Conservation (phyloP, 257 asterid species). For the Gynochthodes officinalis region DNA sequence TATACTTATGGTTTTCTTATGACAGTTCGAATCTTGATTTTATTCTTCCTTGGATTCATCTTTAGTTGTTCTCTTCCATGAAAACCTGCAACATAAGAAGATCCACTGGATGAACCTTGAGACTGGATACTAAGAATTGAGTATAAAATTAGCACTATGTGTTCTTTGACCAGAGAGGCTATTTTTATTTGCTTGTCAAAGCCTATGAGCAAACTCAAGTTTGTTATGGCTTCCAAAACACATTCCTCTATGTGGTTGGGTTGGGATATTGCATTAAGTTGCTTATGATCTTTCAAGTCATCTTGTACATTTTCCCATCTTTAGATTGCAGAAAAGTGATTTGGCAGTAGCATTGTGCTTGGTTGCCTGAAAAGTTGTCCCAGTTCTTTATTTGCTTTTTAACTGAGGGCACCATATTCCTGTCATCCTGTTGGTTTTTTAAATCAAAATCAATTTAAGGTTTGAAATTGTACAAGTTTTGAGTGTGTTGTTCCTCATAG, state of each 20-base stretch:
- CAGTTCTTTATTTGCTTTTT: background rate
- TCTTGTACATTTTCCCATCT: conserved; percentile 8
- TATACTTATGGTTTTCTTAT: background rate
- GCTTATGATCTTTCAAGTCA: background rate
- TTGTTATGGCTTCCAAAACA: background rate
- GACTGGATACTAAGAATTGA: background rate
- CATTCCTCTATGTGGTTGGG: background rate
- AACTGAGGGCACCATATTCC: background rate
- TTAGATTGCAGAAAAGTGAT: background rate
- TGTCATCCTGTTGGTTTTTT: background rate
- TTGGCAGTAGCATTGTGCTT: background rate
- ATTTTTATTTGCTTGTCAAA: background rate
- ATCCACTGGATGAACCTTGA: background rate
- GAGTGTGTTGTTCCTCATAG: background rate
- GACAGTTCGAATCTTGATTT: background rate
- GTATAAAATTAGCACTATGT: background rate
- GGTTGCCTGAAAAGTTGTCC: background rate
- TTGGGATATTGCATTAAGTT: background rate
- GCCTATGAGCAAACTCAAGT: background rate
- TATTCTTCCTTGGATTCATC: background rate
- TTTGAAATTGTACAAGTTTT: background rate
- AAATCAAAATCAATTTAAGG: background rate
- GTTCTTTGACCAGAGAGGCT: background rate
- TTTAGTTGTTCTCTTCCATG: background rate
- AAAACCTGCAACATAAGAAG: background rate